Conservation (phyloP, 305 asterid species). For the Rubia tinctorum region DNA sequence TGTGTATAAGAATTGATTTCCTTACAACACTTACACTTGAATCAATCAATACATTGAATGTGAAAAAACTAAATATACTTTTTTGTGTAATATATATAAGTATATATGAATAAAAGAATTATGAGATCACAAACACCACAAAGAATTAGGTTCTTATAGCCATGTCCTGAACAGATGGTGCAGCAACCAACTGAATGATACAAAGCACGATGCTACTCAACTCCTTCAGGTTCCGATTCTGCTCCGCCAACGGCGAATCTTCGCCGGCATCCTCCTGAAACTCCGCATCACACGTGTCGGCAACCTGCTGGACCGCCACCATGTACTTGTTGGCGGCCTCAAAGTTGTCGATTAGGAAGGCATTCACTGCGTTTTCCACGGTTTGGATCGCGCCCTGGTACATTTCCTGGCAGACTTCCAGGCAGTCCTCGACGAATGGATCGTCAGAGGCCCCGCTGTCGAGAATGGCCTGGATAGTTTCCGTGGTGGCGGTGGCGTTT, state of each 20-base stretch:
- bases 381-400: slow-evolving; percentile 15
- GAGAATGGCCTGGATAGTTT: slow-evolving; percentile 12
- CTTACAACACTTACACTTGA: not conserved
- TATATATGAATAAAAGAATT: not conserved
- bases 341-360: slow-evolving; percentile 17
- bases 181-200: slow-evolving; percentile 17
- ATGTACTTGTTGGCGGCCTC: slow-evolving; percentile 11
- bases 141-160: not conserved
- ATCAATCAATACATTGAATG: not conserved
- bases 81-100: not conserved
- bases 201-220: slow-evolving; percentile 19
- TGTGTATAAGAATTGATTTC: too few species aligned
- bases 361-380: slow-evolving; percentile 17
- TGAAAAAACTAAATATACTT: not conserved
- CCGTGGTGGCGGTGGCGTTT: slow-evolving; percentile 23
- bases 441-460: slow-evolving; percentile 11
- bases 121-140: not conserved
- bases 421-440: slow-evolving; percentile 15
- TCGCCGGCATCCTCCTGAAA: slow-evolving; percentile 21
- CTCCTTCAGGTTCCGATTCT: slow-evolving; percentile 24
- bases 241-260: slow-evolving; percentile 14
- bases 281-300: slow-evolving; percentile 21
- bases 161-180: not conserved
- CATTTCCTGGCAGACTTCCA: slow-evolving; percentile 25
- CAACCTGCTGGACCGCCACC: slow-evolving; percentile 20